phyloP scores from a whole-genome alignment of 306 rosid species.

The Cucumis cinereus region DNA sequence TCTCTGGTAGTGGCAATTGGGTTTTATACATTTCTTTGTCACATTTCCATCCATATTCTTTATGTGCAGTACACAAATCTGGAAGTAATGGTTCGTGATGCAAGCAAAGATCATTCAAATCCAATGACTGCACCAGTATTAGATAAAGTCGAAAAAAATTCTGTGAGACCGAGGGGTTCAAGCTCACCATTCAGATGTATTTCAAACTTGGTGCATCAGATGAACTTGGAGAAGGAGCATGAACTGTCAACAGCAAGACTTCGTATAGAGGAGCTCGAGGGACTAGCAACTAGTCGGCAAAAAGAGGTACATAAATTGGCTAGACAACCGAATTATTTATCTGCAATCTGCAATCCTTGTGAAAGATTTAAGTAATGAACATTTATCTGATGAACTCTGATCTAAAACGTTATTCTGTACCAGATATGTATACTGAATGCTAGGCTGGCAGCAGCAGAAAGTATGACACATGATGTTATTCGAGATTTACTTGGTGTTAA shows the following conservation, averaged over 20 bases:
- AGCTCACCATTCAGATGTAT: constrained; percentile 96
- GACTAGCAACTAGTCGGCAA: constrained; percentile 54
- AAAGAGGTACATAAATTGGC: constrained; percentile 47
- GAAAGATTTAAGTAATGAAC: neutral
- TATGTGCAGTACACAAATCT: constrained; percentile 55
- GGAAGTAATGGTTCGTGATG: constrained; percentile 81
- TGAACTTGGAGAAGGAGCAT: constrained; percentile 84
- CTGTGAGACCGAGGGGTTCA: constrained; percentile 66
- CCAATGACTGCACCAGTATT: constrained; percentile 28
- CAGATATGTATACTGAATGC: constrained; percentile 74
- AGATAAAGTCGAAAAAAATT: constrained; percentile 47
- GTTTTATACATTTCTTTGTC: constrained; percentile 14
- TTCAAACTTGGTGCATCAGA: constrained; percentile 75
- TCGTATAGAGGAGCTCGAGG: constrained; percentile 69
- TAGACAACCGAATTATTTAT: neutral
- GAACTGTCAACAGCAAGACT: constrained; percentile 53
- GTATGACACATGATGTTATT: constrained; percentile 98
- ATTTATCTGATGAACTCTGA: neutral
- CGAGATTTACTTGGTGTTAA: constrained; percentile 89
- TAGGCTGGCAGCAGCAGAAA: constrained; percentile 85
- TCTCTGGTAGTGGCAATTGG: neutral
- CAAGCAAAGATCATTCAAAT: constrained; percentile 42
- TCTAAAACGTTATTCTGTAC: constrained; percentile 9
- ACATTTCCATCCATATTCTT: constrained; percentile 17
- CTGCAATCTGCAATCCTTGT: neutral